Conservation (phyloP, 2,329 filamentous ascomycete genomes). For the Pseudogymnoascus sp. region DNA sequence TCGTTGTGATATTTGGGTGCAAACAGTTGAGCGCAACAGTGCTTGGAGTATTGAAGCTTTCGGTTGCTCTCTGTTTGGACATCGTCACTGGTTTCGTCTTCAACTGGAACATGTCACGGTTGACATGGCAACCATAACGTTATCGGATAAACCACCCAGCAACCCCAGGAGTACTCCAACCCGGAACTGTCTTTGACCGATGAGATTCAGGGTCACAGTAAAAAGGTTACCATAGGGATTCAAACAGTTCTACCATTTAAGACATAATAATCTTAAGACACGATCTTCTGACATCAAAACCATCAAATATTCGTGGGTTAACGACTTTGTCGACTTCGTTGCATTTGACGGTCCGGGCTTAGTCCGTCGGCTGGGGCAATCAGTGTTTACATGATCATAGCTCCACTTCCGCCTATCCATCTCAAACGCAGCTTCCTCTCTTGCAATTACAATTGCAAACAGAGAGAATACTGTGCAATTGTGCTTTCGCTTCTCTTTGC, state of each 20-base stretch:
- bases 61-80: not conserved
- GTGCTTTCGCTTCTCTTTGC: not conserved
- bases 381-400: conserved; percentile 7
- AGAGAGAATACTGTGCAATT: not conserved
- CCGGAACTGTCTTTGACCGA: not conserved
- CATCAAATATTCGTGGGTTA: not conserved
- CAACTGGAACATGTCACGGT: not conserved
- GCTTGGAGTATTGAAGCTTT: conserved; percentile 1
- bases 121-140: not conserved
- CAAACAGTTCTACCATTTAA: conserved; percentile 5
- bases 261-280: conserved; percentile 1
- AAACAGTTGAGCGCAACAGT: not conserved
- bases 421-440: conserved; percentile 2
- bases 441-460: conserved; percentile 1
- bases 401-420: conserved; percentile 2
- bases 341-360: conserved; percentile 5
- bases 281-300: not conserved
- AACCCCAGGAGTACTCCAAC: not conserved
- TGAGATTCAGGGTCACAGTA: not conserved
- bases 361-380: conserved; percentile 3
- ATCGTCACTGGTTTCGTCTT: not conserved
- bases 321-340: not conserved
- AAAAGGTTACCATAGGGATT: not conserved
- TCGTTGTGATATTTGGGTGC: not conserved
- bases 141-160: conserved; percentile 2